Conservation (phyloP, 2,329 filamentous ascomycete species). For the Mycosphaerelloides madeirae region DNA sequence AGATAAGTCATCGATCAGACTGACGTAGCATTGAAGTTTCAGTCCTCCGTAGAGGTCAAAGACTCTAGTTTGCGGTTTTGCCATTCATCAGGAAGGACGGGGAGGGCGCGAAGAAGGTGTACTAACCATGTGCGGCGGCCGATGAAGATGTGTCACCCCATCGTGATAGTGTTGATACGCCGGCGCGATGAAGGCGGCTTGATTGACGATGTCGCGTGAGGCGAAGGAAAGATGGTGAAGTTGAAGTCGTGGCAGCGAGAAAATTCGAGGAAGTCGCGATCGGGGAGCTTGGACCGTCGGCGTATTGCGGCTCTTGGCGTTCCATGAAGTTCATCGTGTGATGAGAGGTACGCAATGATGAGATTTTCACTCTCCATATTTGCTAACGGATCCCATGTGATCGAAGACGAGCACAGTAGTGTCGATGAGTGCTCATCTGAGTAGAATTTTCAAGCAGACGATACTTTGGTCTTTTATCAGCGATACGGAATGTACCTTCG, state of each 20-base stretch:
- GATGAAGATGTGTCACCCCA: conserved; percentile 1
- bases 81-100: conserved; percentile 18
- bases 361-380: no score
- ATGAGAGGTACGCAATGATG: no score
- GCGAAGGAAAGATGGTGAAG: background rate
- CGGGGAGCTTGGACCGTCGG: conserved; percentile 5
- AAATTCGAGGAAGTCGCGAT: conserved; percentile 2
- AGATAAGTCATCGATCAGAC: conserved; percentile 18
- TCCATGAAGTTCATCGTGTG: no score
- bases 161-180: background rate
- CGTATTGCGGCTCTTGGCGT: no score
- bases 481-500: no score
- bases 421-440: no score
- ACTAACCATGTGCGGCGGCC: conserved; percentile 12
- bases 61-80: conserved; percentile 29
- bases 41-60: conserved; percentile 25
- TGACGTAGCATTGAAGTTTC: conserved; percentile 28
- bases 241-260: background rate
- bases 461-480: no score
- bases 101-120: background rate
- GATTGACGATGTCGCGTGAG: background rate
- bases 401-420: no score
- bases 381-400: no score
- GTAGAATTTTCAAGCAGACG: no score
- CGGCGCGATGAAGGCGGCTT: background rate